Base-by-base conservation (phyloP, 345 rosid species). In the Citropsis articulata region DNA sequence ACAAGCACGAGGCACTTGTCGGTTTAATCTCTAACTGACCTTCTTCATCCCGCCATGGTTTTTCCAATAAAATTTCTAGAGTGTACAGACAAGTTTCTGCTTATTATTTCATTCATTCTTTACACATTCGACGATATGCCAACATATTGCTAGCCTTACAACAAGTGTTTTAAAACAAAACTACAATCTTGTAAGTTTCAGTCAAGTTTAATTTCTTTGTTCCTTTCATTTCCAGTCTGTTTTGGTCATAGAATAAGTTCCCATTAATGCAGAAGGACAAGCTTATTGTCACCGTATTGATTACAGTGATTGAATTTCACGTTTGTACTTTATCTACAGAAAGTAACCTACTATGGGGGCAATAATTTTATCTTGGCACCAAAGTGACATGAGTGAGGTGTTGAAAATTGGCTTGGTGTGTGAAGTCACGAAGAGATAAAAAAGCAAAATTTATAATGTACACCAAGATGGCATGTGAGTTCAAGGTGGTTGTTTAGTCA, bases 401-500 rank as follows among this genome's bases (percentile, higher is more conserved):
- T 79, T 84, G 80, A 82, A 83, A 73, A 53, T 55, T 53, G 75
- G 69, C 76, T 67, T 56, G 86, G 75, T 69, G 83, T 48, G 79
- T 79, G 77, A 85, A 77, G 86, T 78, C 82, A 66, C 59, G 85
- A 61, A 62, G 62, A 78, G 82, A 74, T 63, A 31, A 75, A 78
- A 78, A 75, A 78, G 80, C 59, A 64, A 71, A 19, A 68, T 83
- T 75, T 77, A 74, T 83, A 72, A 60, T 80, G 83, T 64, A 66
- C 62, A 83, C 84, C 73, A 81, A 80, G 85, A 81, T 81, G 84
- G 79, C 86, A 80, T 86, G 88, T 88, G 89, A 84, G 83, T 66
- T 78, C 81, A 78, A 82, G 86, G 88, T 80, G 86, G 87, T 83
- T 88, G 86, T 85, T 83, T 85, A 79, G 88, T 86, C 91, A 88